These are phyloP conservation scores for Lipomyces lipofer DNA, from an alignment of 805 yeast genomes.

Conservation along the genomic window DNA sequence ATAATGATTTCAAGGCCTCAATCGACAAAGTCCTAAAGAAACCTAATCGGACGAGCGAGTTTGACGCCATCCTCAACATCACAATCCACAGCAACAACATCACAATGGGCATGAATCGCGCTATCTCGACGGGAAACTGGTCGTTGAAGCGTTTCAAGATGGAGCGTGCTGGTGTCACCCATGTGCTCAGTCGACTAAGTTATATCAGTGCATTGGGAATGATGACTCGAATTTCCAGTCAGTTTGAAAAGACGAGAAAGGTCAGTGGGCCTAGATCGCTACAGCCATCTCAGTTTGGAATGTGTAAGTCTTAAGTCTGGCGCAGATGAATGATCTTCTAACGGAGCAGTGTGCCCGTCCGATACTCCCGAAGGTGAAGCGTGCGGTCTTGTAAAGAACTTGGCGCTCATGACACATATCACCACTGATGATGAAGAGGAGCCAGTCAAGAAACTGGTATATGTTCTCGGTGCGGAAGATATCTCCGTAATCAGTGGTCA, in stretches of 20 bases:
- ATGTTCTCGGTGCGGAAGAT: constrained; percentile 84
- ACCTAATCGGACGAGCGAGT: constrained; percentile 92
- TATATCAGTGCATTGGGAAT: constrained; percentile 95
- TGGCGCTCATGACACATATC: constrained; percentile 97
- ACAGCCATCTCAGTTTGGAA: constrained; percentile 98
- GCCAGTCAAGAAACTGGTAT: constrained; percentile 78
- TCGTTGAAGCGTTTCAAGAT: constrained; percentile 96
- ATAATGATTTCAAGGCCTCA: constrained; percentile 89
- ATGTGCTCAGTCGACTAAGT: constrained; percentile 85
- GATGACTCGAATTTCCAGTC: constrained; percentile 99
- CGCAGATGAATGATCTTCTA: neutral
- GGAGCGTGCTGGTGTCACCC: constrained; percentile 99
- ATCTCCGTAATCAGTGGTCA: constrained; percentile 79
- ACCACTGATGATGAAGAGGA: constrained; percentile 97
- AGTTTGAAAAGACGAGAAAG: constrained; percentile 95
- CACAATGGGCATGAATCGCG: constrained; percentile 90
- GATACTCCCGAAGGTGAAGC: constrained; percentile 99
- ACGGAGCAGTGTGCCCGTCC: constrained; percentile 73
- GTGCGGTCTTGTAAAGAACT: constrained; percentile 94
- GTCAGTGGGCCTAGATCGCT: constrained; percentile 98
- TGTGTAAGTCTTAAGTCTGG: constrained; percentile 47
- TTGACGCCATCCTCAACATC: constrained; percentile 87
- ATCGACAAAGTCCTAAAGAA: constrained; percentile 91
- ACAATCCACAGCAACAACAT: constrained; percentile 90
- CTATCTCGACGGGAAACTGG: constrained; percentile 99